These are phyloP conservation scores for Russula griseocarnosa DNA, from an alignment of 768 basidiomycete genomes.

Conservation along the genomic window DNA sequence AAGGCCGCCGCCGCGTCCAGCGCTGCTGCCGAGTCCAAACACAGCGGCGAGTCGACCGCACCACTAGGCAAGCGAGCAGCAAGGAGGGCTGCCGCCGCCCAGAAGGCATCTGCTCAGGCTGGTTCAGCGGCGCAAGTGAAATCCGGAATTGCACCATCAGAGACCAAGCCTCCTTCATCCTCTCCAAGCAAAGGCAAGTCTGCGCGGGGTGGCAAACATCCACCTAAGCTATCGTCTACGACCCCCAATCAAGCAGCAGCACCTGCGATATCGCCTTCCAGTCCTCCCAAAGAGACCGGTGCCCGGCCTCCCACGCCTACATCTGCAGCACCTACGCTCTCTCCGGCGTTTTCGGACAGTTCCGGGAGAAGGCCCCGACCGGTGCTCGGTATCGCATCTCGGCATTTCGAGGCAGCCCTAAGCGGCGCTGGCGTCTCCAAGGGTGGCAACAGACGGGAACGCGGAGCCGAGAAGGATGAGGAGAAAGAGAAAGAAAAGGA, in stretches of 20 bases:
- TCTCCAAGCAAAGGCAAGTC: conserved; percentile 20
- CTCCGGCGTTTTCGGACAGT: conserved; percentile 36
- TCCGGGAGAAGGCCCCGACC: conserved; percentile 40
- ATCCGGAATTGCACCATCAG: not conserved
- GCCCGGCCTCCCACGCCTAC: conserved; percentile 7
- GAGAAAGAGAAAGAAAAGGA: conserved; percentile 30
- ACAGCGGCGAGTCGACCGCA: conserved; percentile 28
- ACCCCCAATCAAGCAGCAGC: not conserved
- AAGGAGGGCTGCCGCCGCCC: conserved; percentile 32
- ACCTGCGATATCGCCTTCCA: not conserved
- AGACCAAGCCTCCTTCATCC: conserved; percentile 3
- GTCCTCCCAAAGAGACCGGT: conserved; percentile 11
- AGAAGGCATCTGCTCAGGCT: conserved; percentile 17
- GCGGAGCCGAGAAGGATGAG: conserved; percentile 34
- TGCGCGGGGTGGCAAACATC: conserved; percentile 15
- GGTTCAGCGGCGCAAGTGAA: conserved; percentile 11
- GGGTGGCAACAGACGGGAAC: conserved; percentile 30
- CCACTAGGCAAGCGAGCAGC: conserved; percentile 39
- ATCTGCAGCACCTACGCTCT: conserved; percentile 25
- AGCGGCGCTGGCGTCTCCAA: conserved; percentile 57
- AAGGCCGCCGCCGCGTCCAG: conserved; percentile 30
- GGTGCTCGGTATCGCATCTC: conserved; percentile 56
- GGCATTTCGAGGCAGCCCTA: conserved; percentile 71
- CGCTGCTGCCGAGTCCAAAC: conserved; percentile 27
- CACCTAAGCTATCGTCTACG: conserved; percentile 2